phyloP scores from a whole-genome alignment of 257 asterid genomes.

The Solanum paucissectum region DNA sequence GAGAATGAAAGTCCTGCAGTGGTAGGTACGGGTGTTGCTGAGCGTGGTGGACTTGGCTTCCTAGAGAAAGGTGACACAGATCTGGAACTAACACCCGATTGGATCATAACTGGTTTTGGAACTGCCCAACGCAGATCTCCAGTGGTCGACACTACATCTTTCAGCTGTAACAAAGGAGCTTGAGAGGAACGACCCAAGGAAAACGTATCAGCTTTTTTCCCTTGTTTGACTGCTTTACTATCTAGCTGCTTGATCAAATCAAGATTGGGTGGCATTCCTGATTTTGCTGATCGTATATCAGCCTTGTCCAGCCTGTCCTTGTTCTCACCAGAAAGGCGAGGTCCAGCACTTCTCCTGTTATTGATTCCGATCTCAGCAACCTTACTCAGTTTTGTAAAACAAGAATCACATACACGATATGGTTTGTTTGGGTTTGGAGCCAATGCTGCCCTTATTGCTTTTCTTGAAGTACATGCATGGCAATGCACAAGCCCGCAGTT shows the following conservation, averaged over 20 bases:
- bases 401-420: slow-evolving; percentile 88
- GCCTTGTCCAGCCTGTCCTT: slow-evolving; percentile 79
- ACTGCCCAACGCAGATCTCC: slow-evolving; percentile 40
- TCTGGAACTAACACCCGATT: slow-evolving; percentile 68
- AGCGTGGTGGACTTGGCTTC: slow-evolving; percentile 80
- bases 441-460: slow-evolving; percentile 71
- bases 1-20: slow-evolving; percentile 81
- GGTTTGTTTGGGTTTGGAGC: slow-evolving; percentile 95
- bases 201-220: slow-evolving; percentile 61
- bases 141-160: slow-evolving; percentile 50
- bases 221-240: slow-evolving; percentile 80
- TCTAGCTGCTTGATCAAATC: slow-evolving; percentile 81
- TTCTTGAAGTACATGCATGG: slow-evolving; percentile 83
- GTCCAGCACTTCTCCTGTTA: slow-evolving; percentile 57
- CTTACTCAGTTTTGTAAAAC: slow-evolving; percentile 69
- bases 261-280: slow-evolving; percentile 46
- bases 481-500: slow-evolving; percentile 96
- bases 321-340: slow-evolving; percentile 78
- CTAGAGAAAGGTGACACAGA: slow-evolving; percentile 90
- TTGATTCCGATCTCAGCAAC: slow-evolving; percentile 58
- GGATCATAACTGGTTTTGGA: slow-evolving; percentile 56
- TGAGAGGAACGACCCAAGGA: slow-evolving; percentile 74
- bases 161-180: slow-evolving; percentile 54
- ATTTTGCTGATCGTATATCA: slow-evolving; percentile 58
- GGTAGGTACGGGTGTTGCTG: slow-evolving; percentile 90